Conservation (phyloP, 495 filamentous ascomycete species). For the Penicillium longicatenatum region DNA sequence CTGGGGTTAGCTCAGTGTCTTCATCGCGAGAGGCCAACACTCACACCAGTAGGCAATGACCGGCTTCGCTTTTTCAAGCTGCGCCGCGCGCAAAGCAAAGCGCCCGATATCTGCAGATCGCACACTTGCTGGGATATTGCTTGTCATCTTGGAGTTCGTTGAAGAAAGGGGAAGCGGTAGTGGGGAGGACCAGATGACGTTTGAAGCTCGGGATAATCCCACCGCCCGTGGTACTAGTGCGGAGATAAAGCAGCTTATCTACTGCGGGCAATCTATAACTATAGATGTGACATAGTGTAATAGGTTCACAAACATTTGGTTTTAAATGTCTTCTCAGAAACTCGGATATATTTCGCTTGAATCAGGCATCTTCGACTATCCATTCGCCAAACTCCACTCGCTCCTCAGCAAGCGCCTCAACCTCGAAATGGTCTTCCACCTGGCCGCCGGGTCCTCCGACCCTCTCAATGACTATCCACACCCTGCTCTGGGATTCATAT, state of each 20-base stretch:
- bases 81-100: constrained; percentile 78
- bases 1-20: constrained; percentile 12
- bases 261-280: not conserved
- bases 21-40: constrained; percentile 33
- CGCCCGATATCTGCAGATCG: constrained; percentile 75
- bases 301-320: too few relatives aligned
- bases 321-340: not conserved
- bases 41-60: constrained; percentile 93
- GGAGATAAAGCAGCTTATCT: constrained; percentile 20
- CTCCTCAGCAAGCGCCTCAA: constrained; percentile 71
- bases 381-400: constrained; percentile 62
- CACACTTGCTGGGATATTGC: constrained; percentile 71
- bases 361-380: constrained; percentile 37
- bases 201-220: constrained; percentile 21
- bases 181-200: constrained; percentile 28
- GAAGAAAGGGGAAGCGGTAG: constrained; percentile 1
- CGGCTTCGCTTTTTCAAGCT: constrained; percentile 82
- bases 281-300: not conserved
- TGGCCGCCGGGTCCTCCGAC: constrained; percentile 55
- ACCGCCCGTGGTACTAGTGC: constrained; percentile 27
- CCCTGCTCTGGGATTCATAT: constrained; percentile 48
- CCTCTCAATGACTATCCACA: constrained; percentile 82
- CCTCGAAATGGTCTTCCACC: constrained; percentile 57
- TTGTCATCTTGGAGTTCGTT: constrained; percentile 57
- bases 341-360: not conserved